Conservation (phyloP, 371 early-diverging fungal species). For the Rhizopus microsporus region DNA sequence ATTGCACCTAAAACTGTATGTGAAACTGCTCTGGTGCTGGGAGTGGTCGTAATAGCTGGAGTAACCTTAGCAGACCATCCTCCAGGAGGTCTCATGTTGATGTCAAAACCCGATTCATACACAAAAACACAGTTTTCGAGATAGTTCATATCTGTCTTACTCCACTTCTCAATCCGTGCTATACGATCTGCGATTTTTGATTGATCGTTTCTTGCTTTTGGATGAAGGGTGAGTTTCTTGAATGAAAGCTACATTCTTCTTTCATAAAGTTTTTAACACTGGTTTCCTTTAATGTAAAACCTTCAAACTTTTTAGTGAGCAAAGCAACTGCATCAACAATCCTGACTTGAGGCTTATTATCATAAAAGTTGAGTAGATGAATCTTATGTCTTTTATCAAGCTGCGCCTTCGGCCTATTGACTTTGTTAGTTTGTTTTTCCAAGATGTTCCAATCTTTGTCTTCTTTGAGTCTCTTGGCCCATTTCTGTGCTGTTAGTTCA, state of each 20-base stretch:
- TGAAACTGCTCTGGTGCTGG: slow-evolving; percentile 13
- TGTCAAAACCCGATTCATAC: slow-evolving; percentile 4
- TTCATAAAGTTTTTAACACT: slow-evolving; percentile 13
- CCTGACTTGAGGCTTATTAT: slow-evolving; percentile 11
- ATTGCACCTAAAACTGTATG: slow-evolving; percentile 16
- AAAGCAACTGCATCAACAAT: slow-evolving; percentile 12
- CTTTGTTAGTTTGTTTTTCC: slow-evolving; percentile 13
- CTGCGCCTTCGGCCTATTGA: slow-evolving; percentile 15
- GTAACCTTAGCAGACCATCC: slow-evolving; percentile 12
- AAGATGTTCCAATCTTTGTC: slow-evolving; percentile 16
- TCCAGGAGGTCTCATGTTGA: slow-evolving; percentile 11
- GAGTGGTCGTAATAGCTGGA: slow-evolving; percentile 10
- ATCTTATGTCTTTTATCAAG: slow-evolving; percentile 14
- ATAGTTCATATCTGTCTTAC: slow-evolving; percentile 15
- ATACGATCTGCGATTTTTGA: slow-evolving; percentile 12
- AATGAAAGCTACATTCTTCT: slow-evolving; percentile 18
- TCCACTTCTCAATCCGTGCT: slow-evolving; percentile 16
- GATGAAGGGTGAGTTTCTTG: slow-evolving; percentile 11
- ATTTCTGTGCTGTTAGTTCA: slow-evolving; percentile 20
- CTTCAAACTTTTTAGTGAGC: slow-evolving; percentile 14
- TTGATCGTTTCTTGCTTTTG: slow-evolving; percentile 14
- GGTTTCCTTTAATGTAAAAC: slow-evolving; percentile 8
- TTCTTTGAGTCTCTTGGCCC: slow-evolving; percentile 23
- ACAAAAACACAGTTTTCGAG: too few relatives aligned
- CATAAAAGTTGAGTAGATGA: slow-evolving; percentile 15